Evolutionary conservation across 164 flowering plant genomes (phyloP), one percentile per base, ranked within the genome.

Genomic region (Aristolochia fimbriata): DNA sequence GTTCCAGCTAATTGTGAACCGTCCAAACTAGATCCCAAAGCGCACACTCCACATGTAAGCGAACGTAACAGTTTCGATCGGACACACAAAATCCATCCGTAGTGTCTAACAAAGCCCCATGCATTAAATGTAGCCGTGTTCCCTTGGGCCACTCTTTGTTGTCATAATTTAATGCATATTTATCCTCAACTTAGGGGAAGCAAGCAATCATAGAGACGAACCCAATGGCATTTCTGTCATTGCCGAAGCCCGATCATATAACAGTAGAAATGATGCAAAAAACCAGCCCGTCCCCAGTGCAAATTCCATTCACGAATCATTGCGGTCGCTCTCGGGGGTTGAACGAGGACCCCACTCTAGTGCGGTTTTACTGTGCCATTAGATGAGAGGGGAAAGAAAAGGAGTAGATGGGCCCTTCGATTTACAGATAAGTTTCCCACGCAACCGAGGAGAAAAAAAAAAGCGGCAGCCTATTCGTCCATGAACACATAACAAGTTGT

Each of bases 401-500:
- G 56, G 10, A 22, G 11, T 1, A 20, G 1, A 33, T 1, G 66
- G 68, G 41, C n/a, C 61, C 62, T 30, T 48, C 6, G 43, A 6
- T 55, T 58, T 59, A 30, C 47, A 62, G 75, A 72, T 72, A 72
- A 72, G 75, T 45, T 54, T 53, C 46, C 24, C 43, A 37, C 37
- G 22, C 52, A 49, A 17, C 52, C 52, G n/a, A 6, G 22, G 6
- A 17, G 52, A 17, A 17, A 17, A 49, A 27, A 27, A 37, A 37
- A 37, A 7, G 43, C 43, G 43, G 43, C 43, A 37, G 43, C 43
- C 43, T 10, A 37, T 37, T 37, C 12, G 43, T 37, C 43, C 43
- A 37, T 37, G 43, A 37, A 37, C 43, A 37, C 43, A 10, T 17
- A 17, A 49, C 52, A 49, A 17, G 52, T 17, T 49, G 22, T 49